Conservation (phyloP, 805 yeast species). For the Peterozyma toletana region DNA sequence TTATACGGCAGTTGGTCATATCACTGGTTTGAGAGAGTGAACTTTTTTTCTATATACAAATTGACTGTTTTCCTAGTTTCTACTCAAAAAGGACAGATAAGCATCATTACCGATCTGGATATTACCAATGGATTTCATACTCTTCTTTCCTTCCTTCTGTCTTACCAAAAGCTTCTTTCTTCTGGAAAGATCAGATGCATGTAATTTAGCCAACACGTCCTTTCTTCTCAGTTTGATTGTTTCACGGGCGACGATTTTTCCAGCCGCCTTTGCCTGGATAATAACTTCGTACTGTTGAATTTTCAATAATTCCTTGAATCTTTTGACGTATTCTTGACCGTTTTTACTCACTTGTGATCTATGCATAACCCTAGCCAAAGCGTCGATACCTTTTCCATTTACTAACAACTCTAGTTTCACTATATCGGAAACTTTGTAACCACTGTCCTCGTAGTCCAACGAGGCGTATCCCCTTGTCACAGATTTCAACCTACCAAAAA, state of each 20-base stretch:
- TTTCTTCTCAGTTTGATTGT: conserved; percentile 90
- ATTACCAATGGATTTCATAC: conserved; percentile 71
- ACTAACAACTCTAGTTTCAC: conserved; percentile 85
- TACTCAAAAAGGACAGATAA: conserved; percentile 72
- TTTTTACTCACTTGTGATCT: conserved; percentile 60
- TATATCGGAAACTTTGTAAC: conserved; percentile 72
- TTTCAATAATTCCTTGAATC: conserved; percentile 71
- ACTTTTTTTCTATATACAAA: neutral
- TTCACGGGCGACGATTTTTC: conserved; percentile 80
- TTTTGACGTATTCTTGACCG: conserved; percentile 78
- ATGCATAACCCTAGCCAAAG: conserved; percentile 87
- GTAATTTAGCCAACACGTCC: conserved; percentile 89
- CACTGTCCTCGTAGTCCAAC: conserved; percentile 89
- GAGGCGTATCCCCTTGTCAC: conserved; percentile 90
- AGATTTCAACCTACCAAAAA: conserved; percentile 89
- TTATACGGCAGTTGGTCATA: neutral
- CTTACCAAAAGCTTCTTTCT: conserved; percentile 79
- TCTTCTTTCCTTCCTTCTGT: conserved; percentile 92
- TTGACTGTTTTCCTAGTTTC: conserved; percentile 4
- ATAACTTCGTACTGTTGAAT: conserved; percentile 89
- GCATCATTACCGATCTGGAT: conserved; percentile 79
- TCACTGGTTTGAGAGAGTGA: neutral
- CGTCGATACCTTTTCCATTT: conserved; percentile 86
- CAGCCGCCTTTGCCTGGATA: conserved; percentile 82
- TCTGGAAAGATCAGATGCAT: conserved; percentile 89